Conservation (phyloP, 805 yeast genomes). For the Metschnikowia aberdeeniae region DNA sequence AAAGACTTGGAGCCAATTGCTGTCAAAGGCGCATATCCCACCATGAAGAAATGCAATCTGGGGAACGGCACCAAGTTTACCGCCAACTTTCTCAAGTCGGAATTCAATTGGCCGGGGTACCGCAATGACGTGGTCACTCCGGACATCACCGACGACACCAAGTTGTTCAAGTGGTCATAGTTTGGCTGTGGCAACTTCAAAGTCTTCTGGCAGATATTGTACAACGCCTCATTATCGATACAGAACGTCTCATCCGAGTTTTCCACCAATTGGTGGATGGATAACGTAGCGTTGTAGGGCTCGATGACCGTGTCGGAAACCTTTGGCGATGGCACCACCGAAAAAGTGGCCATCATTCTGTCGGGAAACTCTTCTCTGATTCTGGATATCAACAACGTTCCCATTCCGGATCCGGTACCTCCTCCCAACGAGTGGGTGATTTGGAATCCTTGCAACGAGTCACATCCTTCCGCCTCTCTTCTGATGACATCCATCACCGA, state of each 20-base stretch:
- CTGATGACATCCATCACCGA: slow-evolving; percentile 85
- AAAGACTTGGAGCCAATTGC: slow-evolving; percentile 77
- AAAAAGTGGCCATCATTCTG: slow-evolving; percentile 93
- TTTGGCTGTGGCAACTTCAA: slow-evolving; percentile 76
- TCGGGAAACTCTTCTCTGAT: slow-evolving; percentile 92
- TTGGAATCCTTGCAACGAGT: slow-evolving; percentile 92
- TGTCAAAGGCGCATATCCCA: slow-evolving; percentile 89
- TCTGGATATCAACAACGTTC: slow-evolving; percentile 78
- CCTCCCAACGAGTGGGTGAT: slow-evolving; percentile 58
- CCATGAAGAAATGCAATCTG: slow-evolving; percentile 92
- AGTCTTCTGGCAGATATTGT: slow-evolving; percentile 83
- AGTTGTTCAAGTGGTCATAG: slow-evolving; percentile 71
- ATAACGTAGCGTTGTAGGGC: slow-evolving; percentile 90
- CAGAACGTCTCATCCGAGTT: slow-evolving; percentile 91
- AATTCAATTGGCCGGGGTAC: slow-evolving; percentile 92
- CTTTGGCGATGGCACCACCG: slow-evolving; percentile 89
- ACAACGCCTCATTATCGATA: slow-evolving; percentile 90
- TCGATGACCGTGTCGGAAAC: slow-evolving; percentile 92
- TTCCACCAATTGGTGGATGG: slow-evolving; percentile 88
- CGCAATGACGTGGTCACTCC: slow-evolving; percentile 93
- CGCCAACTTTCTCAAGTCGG: slow-evolving; percentile 88
- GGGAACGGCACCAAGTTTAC: slow-evolving; percentile 95
- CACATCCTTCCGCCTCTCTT: slow-evolving; percentile 92
- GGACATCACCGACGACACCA: slow-evolving; percentile 89
- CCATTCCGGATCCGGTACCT: slow-evolving; percentile 98